Evolutionary conservation across 2,329 filamentous ascomycete species (phyloP).

Genomic region (Penicillium sp.): DNA sequence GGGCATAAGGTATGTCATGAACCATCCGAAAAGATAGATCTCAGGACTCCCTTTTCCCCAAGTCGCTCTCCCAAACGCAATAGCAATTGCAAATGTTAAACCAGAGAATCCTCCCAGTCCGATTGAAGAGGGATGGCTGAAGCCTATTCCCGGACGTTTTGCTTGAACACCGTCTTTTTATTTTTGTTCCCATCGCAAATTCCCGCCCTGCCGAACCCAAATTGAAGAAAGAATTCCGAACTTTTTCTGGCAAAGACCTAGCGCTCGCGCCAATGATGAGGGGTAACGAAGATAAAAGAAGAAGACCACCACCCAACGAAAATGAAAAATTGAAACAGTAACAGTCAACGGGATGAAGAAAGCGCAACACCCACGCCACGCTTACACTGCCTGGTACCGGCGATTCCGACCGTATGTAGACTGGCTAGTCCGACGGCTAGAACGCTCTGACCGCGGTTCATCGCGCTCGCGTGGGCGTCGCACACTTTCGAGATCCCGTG

Average conservation of each 20-base stretch:
- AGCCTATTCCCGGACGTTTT: conserved; percentile 7
- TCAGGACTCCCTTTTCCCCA: background rate
- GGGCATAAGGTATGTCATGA: background rate
- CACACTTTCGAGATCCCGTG: conserved; percentile 34
- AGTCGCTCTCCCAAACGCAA: conserved; percentile 13
- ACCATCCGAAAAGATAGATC: background rate
- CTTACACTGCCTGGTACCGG: conserved; percentile 9
- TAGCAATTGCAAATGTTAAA: conserved; percentile 20
- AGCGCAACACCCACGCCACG: background rate
- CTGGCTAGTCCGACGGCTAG: conserved; percentile 38
- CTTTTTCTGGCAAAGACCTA: conserved; percentile 21
- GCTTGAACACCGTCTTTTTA: conserved; percentile 19
- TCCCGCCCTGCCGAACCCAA: conserved; percentile 6
- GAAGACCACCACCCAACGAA: conserved; percentile 7
- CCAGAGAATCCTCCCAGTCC: conserved; percentile 23
- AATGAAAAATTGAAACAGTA: background rate
- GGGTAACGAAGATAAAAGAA: conserved; percentile 8
- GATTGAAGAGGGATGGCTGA: conserved; percentile 3
- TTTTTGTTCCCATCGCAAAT: conserved; percentile 17
- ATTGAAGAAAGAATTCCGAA: conserved; percentile 12
- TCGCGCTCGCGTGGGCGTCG: conserved; percentile 29
- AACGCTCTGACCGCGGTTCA: conserved; percentile 38
- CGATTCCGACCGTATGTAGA: conserved; percentile 34
- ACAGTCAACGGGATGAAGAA: background rate
- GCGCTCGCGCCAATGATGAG: conserved; percentile 8